Conservation (phyloP, 2,329 filamentous ascomycete species). For the Didymella pomorum region DNA sequence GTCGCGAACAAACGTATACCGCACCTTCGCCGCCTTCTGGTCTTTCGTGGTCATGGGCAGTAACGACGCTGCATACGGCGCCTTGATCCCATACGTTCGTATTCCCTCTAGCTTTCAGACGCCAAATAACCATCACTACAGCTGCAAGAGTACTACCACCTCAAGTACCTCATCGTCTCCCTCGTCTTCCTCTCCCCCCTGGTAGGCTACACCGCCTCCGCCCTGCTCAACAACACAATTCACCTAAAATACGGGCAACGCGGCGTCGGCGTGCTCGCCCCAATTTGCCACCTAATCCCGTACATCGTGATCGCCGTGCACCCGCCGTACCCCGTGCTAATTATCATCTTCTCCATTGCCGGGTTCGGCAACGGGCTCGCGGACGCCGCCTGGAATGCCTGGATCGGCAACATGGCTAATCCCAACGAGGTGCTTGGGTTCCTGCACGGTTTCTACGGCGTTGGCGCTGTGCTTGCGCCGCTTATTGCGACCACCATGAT, state of each 20-base stretch:
- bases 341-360: slow-evolving; percentile 69
- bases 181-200: slow-evolving; percentile 73
- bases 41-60: slow-evolving; percentile 72
- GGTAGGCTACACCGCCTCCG: slow-evolving; percentile 69
- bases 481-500: slow-evolving; percentile 78
- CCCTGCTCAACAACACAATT: slow-evolving; percentile 69
- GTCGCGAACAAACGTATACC: slow-evolving; percentile 65
- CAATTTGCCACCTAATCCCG: slow-evolving; percentile 68
- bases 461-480: slow-evolving; percentile 74
- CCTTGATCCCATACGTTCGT: slow-evolving; percentile 59
- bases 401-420: slow-evolving; percentile 75
- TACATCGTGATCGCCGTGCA: slow-evolving; percentile 72
- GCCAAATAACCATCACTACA: slow-evolving; percentile 32
- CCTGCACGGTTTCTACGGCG: slow-evolving; percentile 74
- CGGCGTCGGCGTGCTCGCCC: slow-evolving; percentile 72
- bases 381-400: slow-evolving; percentile 64
- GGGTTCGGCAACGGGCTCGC: slow-evolving; percentile 77
- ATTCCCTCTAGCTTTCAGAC: too few relatives aligned
- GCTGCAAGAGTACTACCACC: slow-evolving; percentile 68
- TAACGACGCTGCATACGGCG: slow-evolving; percentile 71
- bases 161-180: slow-evolving; percentile 70
- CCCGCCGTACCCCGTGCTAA: slow-evolving; percentile 72
- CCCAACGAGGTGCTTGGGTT: slow-evolving; percentile 78
- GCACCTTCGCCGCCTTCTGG: slow-evolving; percentile 67
- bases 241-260: slow-evolving; percentile 73